Evolutionary conservation across 129 eudicot species (phyloP).

Genomic region (Chrysanthemum seticuspe): DNA sequence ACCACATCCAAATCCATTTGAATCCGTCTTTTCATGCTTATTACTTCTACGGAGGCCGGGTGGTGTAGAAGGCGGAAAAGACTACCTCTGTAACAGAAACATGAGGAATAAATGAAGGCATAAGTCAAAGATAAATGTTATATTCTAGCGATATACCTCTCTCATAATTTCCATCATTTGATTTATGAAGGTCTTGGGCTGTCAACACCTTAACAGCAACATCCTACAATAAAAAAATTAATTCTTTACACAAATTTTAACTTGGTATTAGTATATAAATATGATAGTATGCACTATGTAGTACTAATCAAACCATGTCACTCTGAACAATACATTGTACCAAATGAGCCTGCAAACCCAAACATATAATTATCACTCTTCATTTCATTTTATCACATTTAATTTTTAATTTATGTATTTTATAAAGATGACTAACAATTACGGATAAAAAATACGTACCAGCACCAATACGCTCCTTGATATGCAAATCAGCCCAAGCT

Average conservation of each 20-base stretch:
- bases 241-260: neutral
- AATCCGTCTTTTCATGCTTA: constrained; percentile 67
- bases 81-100: constrained; percentile 62
- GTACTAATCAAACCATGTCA: constrained; percentile 97
- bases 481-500: constrained; percentile 83
- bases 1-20: constrained; percentile 98
- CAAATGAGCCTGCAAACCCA: constrained; percentile 68
- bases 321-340: constrained; percentile 95
- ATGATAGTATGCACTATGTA: neutral
- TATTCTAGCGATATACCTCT: constrained; percentile 52
- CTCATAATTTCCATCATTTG: constrained; percentile 81
- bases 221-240: constrained; percentile 49
- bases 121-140: neutral
- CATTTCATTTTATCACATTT: constrained; percentile 9
- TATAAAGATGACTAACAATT: neutral
- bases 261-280: neutral
- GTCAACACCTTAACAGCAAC: constrained; percentile 94
- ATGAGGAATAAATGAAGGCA: neutral
- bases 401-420: neutral
- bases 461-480: constrained; percentile 96
- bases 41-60: constrained; percentile 76
- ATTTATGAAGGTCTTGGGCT: constrained; percentile 79
- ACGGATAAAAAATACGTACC: constrained; percentile 33
- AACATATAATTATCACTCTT: neutral
- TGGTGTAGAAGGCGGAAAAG: constrained; percentile 83